Conservation (phyloP, 768 basidiomycete genomes). For the Aureoboletus auriporus region DNA sequence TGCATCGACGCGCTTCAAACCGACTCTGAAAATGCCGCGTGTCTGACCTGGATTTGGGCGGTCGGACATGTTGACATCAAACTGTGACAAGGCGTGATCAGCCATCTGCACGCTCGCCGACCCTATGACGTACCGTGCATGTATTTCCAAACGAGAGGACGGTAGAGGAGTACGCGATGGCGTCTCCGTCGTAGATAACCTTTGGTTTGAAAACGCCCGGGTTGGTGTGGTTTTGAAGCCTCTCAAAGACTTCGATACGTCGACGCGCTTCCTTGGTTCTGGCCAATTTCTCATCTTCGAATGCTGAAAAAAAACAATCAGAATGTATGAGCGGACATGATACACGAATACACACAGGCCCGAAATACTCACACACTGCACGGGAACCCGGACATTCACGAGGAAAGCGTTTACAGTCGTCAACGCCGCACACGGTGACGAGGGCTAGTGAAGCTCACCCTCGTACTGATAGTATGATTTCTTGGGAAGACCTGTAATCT, state of each 20-base stretch:
- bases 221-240: conserved; percentile 35
- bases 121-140: conserved; percentile 24
- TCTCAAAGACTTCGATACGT: conserved; percentile 29
- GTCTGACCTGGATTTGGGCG: conserved; percentile 12
- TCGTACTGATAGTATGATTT: conserved; percentile 30
- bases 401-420: conserved; percentile 5
- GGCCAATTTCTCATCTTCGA: conserved; percentile 10
- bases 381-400: background rate
- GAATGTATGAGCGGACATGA: background rate
- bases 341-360: background rate
- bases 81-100: conserved; percentile 23
- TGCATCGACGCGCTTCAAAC: conserved; percentile 36
- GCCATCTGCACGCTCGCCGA: background rate
- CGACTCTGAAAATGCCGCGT: conserved; percentile 30
- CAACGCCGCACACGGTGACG: conserved; percentile 1
- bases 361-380: conserved; percentile 25
- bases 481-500: conserved; percentile 24
- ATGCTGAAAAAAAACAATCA: conserved; percentile 7
- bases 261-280: conserved; percentile 4
- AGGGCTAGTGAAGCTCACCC: conserved; percentile 19
- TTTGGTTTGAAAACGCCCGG: conserved; percentile 39
- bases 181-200: conserved; percentile 44
- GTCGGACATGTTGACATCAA: conserved; percentile 32
- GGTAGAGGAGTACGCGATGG: conserved; percentile 37
- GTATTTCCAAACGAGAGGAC: conserved; percentile 29